A percentile compares a stretch with the other conserved stretches of the same genome.
Evolutionary conservation across 2,329 filamentous ascomycete species (phyloP).

Genomic region (Helotiales sp.): DNA sequence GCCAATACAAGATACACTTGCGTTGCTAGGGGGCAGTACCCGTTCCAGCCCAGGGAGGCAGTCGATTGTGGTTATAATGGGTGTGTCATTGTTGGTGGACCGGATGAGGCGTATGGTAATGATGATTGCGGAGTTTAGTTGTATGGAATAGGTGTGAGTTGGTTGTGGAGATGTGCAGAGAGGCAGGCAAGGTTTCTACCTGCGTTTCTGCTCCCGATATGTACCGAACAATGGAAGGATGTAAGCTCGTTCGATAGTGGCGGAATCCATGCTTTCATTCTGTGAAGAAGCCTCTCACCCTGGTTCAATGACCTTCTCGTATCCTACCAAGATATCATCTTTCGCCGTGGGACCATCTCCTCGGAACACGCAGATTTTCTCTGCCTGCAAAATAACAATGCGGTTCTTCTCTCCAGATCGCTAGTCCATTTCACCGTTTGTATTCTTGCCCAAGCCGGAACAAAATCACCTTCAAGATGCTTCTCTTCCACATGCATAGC

Average conservation of each 20-base stretch:
- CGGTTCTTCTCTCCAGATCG: conserved; percentile 15
- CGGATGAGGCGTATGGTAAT: not conserved
- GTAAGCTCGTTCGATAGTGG: not conserved
- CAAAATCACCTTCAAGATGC: conserved; percentile 3
- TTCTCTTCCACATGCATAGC: conserved; percentile 27
- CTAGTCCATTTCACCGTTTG: conserved; percentile 11
- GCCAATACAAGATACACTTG: not conserved
- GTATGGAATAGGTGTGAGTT: too few relatives aligned
- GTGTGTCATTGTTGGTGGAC: not conserved
- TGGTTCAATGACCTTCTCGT: not conserved
- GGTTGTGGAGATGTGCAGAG: too few relatives aligned
- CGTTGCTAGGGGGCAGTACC: not conserved
- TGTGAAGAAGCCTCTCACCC: too few relatives aligned
- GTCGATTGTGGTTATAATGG: not conserved
- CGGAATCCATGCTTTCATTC: too few relatives aligned
- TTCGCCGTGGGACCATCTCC: conserved; percentile 16
- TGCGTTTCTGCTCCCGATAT: too few relatives aligned
- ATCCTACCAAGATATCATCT: conserved; percentile 17
- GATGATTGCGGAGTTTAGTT: not conserved
- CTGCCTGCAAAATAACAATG: conserved; percentile 21
- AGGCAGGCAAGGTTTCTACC: too few relatives aligned
- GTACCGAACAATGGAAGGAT: too few relatives aligned
- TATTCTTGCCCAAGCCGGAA: conserved; percentile 24
- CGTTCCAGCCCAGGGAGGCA: not conserved
- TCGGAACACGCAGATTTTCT: not conserved